phyloP scores from a whole-genome alignment of 2,329 filamentous ascomycete species.

The Fusarium drepaniforme region DNA sequence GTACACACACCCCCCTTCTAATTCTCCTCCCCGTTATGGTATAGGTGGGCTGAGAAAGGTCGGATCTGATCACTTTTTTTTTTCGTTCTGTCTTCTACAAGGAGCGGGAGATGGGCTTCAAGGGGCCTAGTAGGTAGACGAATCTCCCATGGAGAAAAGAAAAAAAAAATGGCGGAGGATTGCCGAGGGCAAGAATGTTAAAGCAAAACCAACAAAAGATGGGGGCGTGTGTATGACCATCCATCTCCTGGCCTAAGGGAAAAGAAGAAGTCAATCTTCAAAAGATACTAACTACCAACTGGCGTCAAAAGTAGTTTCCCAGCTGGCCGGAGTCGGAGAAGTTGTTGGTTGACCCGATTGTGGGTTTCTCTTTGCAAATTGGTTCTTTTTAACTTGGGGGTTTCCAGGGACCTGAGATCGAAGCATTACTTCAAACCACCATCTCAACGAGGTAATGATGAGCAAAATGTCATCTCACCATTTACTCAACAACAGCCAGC shows the following conservation, averaged over 20 bases:
- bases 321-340: background rate
- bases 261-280: background rate
- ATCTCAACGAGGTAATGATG: slow-evolving; percentile 3
- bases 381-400: background rate
- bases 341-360: background rate
- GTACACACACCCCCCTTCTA: background rate
- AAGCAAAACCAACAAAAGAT: background rate
- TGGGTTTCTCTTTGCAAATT: slow-evolving; percentile 7
- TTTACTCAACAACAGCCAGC: background rate
- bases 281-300: background rate
- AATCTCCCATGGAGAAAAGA: background rate
- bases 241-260: background rate
- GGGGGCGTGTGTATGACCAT: background rate
- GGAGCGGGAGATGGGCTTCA: slow-evolving; percentile 10
- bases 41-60: background rate
- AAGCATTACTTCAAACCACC: background rate
- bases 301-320: background rate
- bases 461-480: background rate
- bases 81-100: background rate
- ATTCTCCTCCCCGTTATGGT: background rate
- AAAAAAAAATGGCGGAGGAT: background rate
- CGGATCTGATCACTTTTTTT: slow-evolving; percentile 5
- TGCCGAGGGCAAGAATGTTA: background rate
- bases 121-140: background rate
- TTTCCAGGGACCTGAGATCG: background rate